Base-by-base conservation (phyloP, 2,329 filamentous ascomycete species). In the Fusarium falciforme region DNA sequence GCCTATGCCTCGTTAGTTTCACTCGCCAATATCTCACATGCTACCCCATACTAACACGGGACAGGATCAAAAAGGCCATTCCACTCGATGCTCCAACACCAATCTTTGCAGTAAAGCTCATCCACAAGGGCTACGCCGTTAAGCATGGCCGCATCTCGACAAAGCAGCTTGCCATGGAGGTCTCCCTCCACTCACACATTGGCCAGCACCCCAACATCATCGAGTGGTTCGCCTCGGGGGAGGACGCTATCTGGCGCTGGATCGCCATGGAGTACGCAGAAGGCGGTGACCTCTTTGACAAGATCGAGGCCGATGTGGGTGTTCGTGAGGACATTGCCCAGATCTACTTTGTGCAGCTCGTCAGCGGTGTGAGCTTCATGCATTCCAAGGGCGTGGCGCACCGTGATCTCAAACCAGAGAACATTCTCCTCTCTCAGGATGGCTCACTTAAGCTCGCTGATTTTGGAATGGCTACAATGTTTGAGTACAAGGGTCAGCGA, bases 251-350 rank as follows among this genome's bases (percentile, higher is more conserved):
- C 20, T 99, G 96, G 96, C 91, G 93, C 77, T 99, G 96, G 96
- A 98, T 99, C 77, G 96, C 95, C 42, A 98, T 99, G 95, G 96
- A 99, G 83, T 93, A 94, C 76, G 96, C 96, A 54, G 94, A 97
- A 78, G 96, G 96, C 47, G 96, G 96, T 12, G 96, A 99, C 81
- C 88, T 99, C 9, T 99, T 99, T 82, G 96, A 99, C 90, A 99
- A 99, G 87, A 98, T 99, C 77, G 97, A 99, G 84, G 95, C 96
- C 20, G 96, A 99, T 82, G 94, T 96, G 52, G 96, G 96, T 57
- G 94, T 98, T n/a, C 90, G 93, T 8, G 92, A 97, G 82, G 94
- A 98, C 81, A 94, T 99, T 80, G 96, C 96, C 36, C 97, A 99
- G 81, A 91, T 98, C 71, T 99, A 98, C 85, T 99, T 99, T 82